Conservation (phyloP, 108 stramenopile genomes). For the Nannochloropsis gaditana region DNA sequence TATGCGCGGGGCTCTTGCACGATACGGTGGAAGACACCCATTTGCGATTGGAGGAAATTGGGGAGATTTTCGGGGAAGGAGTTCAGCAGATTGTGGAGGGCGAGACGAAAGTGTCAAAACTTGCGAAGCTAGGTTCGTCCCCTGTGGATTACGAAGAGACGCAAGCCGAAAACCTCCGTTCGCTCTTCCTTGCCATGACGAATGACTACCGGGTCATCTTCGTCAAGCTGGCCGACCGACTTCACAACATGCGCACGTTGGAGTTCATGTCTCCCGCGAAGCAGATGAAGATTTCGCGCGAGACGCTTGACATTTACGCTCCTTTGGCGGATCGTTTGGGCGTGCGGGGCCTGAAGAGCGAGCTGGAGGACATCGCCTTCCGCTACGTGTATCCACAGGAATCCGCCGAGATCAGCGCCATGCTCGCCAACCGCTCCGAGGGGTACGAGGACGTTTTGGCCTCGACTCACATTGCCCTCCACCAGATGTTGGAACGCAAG, state of each 20-base stretch:
- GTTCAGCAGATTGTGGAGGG: constrained; percentile 86
- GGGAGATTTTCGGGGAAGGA: constrained; percentile 74
- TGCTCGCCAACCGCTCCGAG: constrained; percentile 12
- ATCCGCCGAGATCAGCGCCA: constrained; percentile 68
- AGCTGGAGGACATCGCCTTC: constrained; percentile 91
- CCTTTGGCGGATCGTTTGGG: constrained; percentile 92
- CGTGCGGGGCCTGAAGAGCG: constrained; percentile 89
- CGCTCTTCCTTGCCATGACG: constrained; percentile 95
- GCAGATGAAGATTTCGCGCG: constrained; percentile 77
- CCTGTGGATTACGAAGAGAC: constrained; percentile 66
- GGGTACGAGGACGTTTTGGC: constrained; percentile 35
- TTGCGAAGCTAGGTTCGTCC: neutral
- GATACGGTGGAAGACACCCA: constrained; percentile 96
- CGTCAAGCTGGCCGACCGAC: constrained; percentile 86
- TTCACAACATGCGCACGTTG: constrained; percentile 91
- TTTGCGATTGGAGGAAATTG: constrained; percentile 79
- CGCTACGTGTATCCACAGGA: constrained; percentile 84
- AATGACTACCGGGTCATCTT: constrained; percentile 90
- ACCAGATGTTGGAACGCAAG: constrained; percentile 36
- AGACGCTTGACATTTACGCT: constrained; percentile 89
- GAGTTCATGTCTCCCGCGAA: constrained; percentile 83
- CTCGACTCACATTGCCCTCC: constrained; percentile 25
- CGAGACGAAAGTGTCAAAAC: constrained; percentile 62
- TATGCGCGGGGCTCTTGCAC: constrained; percentile 88
- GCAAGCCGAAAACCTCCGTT: constrained; percentile 85